Base-by-base conservation (phyloP, 2,329 filamentous ascomycete species). In the Ceratocystis variospora region DNA sequence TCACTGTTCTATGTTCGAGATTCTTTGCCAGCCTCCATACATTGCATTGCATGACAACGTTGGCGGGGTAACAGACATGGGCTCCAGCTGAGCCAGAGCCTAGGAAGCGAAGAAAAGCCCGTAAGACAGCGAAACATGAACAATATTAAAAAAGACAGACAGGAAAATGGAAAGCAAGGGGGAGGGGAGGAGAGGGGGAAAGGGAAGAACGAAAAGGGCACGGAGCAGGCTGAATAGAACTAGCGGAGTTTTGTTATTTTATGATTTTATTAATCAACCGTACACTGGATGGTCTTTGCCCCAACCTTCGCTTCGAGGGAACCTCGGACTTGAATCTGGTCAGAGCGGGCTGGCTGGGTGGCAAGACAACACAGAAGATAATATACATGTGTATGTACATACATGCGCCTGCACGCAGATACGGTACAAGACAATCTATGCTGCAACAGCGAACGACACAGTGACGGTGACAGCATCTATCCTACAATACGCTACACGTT, bases 261-360 rank as follows among this genome's bases (percentile, higher is more conserved):
- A 5, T 28, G 6, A 8, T 53, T 25, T 15, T 53, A 12, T 15
- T 53, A 15, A 41, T 41, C 37, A 41, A 12, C 37, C 37, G 48
- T 25, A 15, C n/a, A 53, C n/a, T 53, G 45, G 4, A 7, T 33
- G 28, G 53, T 25, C 28, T 31, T 57, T 57, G 55, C 31, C 55
- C 55, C 55, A 59, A n/a, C 55, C 55, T 41, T 59, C 55, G 55
- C 55, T 59, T 59, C 55, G 8, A 59, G 28, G 48, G 22, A 19
- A 25, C 22, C 48, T 53, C 48, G 48, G 22, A 37, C 55, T 2
- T 59, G 28, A 8, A 19, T 3, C 33, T 59, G 55, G 55, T 59
- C 55, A 59, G 55, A 59, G 55, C 55, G 55, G 55, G 22, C 48
- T 41, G 46, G 37, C 48, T 59, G 55, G 55, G 55, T 59, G 55